Evolutionary conservation across 179 eudicot genomes (phyloP), one percentile per base, ranked within the genome.

Genomic region (Gypsophila paniculata): DNA sequence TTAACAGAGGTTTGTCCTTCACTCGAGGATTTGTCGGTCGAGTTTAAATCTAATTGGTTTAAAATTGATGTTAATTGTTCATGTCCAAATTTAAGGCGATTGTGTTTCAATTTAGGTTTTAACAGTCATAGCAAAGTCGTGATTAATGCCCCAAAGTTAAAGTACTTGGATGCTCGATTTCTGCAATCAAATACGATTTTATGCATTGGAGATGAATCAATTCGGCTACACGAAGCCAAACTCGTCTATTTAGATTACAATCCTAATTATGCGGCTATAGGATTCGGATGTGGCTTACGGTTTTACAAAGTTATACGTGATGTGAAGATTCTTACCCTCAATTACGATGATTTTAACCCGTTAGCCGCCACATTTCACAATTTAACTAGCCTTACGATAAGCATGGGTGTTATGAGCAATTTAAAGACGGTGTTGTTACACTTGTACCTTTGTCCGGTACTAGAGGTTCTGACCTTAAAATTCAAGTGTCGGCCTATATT

Each of bases 301-400:
- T 25, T 49, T 4, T 68, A 25, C 32, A 29, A 49, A 25, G 42
- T 1, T 2, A 25, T 66, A 13, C 15, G 57, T 2, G 21, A 23
- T 22, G 55, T 65, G 0, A 22, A 55, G 55, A 23, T 67, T 18
- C 70, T 67, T 17, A 23, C 21, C 10, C 19, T 25, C 4, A 8
- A 13, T 48, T 46, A 8, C 7, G 3, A 8, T 23, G 38, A 12
- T 22, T 26, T 65, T n/a, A 1, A 21, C 52, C 19, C 53, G 4
- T 13, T 8, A 3, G 12, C 14, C 38, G 12, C 14, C 38, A 15
- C 11, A 0, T 67, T 67, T 67, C 36, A 7, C 1, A 68, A 49
- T 49, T 4, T 68, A 2, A 68, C 71, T 8, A 42, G 42, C 15
- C 59, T 68, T 49, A 68, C 58, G 8, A 48, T 68, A 9, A 25